These are phyloP conservation scores for Eremothecium coryli DNA, from an alignment of 1,139 yeast genomes.

Conservation along the genomic window DNA sequence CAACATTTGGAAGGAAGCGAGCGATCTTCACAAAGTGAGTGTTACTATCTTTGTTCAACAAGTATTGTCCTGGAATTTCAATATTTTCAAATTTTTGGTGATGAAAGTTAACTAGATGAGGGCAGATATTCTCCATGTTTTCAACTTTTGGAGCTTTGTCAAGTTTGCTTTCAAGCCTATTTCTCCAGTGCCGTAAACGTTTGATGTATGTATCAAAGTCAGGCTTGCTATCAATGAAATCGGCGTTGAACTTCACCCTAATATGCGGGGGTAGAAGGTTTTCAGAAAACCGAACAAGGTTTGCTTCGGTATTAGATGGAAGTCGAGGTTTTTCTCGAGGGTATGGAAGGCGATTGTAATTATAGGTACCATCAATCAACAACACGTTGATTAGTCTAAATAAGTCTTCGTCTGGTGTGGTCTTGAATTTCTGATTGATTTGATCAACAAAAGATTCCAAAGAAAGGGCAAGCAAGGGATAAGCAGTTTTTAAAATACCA, in stretches of 20 bases:
- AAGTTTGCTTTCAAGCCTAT: constrained; percentile 79
- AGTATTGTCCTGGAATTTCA: constrained; percentile 94
- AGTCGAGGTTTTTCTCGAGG: constrained; percentile 83
- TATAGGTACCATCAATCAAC: constrained; percentile 86
- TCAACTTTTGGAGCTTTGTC: constrained; percentile 68
- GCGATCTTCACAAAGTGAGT: constrained; percentile 87
- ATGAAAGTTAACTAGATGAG: constrained; percentile 93
- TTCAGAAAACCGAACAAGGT: constrained; percentile 83
- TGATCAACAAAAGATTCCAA: constrained; percentile 94
- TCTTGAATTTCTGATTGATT: constrained; percentile 85
- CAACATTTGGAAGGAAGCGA: constrained; percentile 82
- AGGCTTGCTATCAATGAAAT: constrained; percentile 81
- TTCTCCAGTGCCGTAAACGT: constrained; percentile 86
- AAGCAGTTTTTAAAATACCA: constrained; percentile 92
- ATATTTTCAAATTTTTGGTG: constrained; percentile 97
- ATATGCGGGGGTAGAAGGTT: constrained; percentile 86
- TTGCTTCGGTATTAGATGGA: constrained; percentile 88
- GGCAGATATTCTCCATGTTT: constrained; percentile 82
- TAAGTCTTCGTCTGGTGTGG: constrained; percentile 94
- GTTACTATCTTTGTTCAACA: constrained; percentile 74
- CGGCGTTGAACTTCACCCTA: constrained; percentile 84
- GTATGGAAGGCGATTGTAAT: constrained; percentile 70
- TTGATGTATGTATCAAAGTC: constrained; percentile 79
- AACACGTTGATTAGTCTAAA: constrained; percentile 87
- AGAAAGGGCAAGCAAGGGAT: constrained; percentile 85